Evolutionary conservation across 202 grass and related monocot species (phyloP).

Genomic region (Elaeis oleifera): DNA sequence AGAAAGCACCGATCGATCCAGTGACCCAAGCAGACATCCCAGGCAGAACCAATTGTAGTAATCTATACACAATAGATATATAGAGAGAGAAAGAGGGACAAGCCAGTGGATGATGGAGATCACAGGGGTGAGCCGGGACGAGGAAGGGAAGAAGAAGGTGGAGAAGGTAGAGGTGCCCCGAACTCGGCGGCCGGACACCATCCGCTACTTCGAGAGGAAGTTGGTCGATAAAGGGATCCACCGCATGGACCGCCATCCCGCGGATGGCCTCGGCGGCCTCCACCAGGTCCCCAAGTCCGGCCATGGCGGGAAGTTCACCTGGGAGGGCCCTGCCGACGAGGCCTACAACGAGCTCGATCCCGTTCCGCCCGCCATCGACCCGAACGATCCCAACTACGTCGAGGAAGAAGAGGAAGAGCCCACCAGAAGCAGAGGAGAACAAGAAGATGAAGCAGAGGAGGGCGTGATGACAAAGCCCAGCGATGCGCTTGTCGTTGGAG

Average conservation of each 20-base stretch:
- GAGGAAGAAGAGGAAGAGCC: slow-evolving; percentile 13
- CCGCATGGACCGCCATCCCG: slow-evolving; percentile 63
- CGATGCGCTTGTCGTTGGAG: slow-evolving; percentile 24
- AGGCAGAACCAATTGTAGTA: too few species aligned
- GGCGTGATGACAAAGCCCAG: slow-evolving; percentile 7
- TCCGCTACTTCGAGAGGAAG: slow-evolving; percentile 54
- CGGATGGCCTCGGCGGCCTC: slow-evolving; percentile 45
- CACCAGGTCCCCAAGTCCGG: slow-evolving; percentile 50
- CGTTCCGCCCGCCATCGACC: slow-evolving; percentile 44
- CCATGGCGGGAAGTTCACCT: slow-evolving; percentile 70
- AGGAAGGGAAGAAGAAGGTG: slow-evolving; percentile 55
- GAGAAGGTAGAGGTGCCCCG: slow-evolving; percentile 37
- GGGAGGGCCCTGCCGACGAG: slow-evolving; percentile 50
- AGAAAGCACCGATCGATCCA: too few species aligned
- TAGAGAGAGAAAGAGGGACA: background rate
- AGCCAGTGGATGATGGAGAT: slow-evolving; percentile 18
- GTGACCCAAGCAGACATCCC: too few species aligned
- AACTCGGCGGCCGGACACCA: slow-evolving; percentile 39
- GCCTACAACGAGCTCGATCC: slow-evolving; percentile 42
- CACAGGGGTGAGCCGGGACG: slow-evolving; percentile 42
- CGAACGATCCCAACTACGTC: slow-evolving; percentile 61
- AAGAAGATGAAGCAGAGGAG: background rate
- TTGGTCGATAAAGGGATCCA: slow-evolving; percentile 56
- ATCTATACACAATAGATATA: too few species aligned
- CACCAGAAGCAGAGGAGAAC: background rate